Evolutionary conservation across 352 stramenopile genomes (phyloP), one percentile per base, ranked within the genome.

Genomic region (Pythium monospermum): DNA sequence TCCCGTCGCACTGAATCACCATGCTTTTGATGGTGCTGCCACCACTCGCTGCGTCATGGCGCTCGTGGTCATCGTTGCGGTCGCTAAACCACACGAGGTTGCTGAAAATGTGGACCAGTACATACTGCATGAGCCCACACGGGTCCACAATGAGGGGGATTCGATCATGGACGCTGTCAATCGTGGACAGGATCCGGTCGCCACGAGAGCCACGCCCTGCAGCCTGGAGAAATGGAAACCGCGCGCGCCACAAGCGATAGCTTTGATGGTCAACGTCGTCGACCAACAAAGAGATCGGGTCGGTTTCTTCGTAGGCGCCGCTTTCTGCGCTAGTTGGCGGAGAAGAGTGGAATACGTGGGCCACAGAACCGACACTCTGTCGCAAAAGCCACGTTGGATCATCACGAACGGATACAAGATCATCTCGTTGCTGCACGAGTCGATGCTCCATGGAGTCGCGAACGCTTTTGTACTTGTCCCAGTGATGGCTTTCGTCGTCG

Each of bases 71-170:
- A 18, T 59, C 57, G 37, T 46, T 52, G 3, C 15, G 43, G n/a
- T 59, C 49, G 6, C 26, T 23, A 45, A 76, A 74, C 10, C 76
- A 42, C 4, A 66, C 55, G 12, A 72, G 39, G 0, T 66, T 71
- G 1, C 57, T 82, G 54, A 87, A 85, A 2, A 71, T 55, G 16
- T 77, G 62, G 4, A 83, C 55, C 6, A 87, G 59, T 26, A 75
- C 67, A 8, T 64, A 59, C 59, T 85, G 76, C 0, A 81, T 35
- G 13, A 83, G 32, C 0, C 71, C 74, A 0, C 49, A 62, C 0
- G 39, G 21, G 28, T 87, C 76, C 0, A 84, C 42, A 35, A 85
- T 41, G 2, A 87, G 54, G 0, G 76, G 76, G 3, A 81, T 35
- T 4, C 63, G 62, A 28, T 79, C 67, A 16, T 55, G 53, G 7